phyloP scores from a whole-genome alignment of 805 yeast genomes.

The Candida sithepensis region DNA sequence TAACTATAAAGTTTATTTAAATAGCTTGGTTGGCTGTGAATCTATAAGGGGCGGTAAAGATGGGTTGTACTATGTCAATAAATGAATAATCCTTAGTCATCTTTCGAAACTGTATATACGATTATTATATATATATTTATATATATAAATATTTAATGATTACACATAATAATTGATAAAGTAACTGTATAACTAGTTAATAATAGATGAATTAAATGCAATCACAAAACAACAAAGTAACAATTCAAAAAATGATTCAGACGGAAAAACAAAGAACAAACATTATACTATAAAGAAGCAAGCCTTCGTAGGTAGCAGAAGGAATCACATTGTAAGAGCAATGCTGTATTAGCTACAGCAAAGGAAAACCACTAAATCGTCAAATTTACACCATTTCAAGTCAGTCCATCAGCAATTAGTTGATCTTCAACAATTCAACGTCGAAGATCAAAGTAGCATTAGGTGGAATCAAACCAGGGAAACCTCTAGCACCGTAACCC shows the following conservation, averaged over 20 bases:
- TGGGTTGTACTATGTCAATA: conserved; percentile 20
- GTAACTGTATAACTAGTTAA: neutral
- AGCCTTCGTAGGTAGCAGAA: neutral
- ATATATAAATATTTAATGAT: neutral
- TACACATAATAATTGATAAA: neutral
- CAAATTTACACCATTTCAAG: neutral
- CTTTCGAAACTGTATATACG: too few species aligned
- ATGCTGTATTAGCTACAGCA: neutral
- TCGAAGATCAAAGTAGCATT: conserved; percentile 89
- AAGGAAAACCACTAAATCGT: neutral
- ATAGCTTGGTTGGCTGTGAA: conserved; percentile 41
- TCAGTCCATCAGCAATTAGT: conserved; percentile 30
- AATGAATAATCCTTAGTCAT: neutral
- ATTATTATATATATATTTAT: neutral
- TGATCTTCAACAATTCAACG: conserved; percentile 65
- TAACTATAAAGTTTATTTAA: conserved; percentile 60
- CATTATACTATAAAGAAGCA: neutral
- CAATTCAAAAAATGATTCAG: neutral
- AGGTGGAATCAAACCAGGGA: conserved; percentile 96
- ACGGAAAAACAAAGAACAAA: neutral
- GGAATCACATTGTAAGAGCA: neutral
- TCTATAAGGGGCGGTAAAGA: conserved; percentile 26
- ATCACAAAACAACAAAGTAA: neutral
- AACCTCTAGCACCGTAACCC: conserved; percentile 93
- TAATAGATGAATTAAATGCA: neutral